Percentiles rank a stretch among this genome's conserved stretches.
Conservation (phyloP, 768 basidiomycete species). For the Russula ochroleuca region DNA sequence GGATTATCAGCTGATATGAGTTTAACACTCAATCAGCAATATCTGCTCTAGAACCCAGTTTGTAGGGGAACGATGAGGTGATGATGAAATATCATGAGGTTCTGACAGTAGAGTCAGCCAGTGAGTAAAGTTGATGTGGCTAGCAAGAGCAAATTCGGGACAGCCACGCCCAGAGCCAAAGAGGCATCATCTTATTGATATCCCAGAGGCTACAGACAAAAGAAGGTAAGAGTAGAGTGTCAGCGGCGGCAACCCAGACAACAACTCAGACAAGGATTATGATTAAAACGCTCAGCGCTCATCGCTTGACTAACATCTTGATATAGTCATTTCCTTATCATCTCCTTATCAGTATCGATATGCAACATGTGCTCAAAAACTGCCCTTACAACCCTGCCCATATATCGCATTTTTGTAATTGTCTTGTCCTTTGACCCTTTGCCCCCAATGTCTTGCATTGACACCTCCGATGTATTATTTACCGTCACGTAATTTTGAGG, state of each 20-base stretch:
- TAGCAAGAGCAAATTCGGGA: too few relatives aligned
- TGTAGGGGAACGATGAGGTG: too few relatives aligned
- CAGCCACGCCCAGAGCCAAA: not conserved
- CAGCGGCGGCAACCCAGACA: not conserved
- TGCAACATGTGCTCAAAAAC: not conserved
- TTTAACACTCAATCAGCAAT: too few relatives aligned
- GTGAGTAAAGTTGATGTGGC: too few relatives aligned
- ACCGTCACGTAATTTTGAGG: not conserved
- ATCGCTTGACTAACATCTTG: not conserved
- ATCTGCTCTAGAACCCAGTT: too few relatives aligned
- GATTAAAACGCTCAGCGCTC: not conserved
- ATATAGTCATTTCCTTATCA: not conserved
- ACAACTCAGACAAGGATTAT: not conserved
- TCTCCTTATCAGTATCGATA: not conserved
- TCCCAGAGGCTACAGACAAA: not conserved
- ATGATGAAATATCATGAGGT: too few relatives aligned
- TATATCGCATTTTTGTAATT: not conserved
- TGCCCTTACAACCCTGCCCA: not conserved
- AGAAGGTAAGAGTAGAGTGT: not conserved
- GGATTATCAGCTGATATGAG: too few relatives aligned
- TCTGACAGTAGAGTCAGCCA: too few relatives aligned
- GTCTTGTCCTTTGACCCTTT: not conserved
- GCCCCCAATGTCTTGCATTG: not conserved
- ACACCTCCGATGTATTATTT: not conserved
- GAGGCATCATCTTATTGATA: not conserved